Evolutionary conservation across 2,329 filamentous ascomycete species (phyloP), one percentile per base, ranked within the genome.

Genomic region (Neofusicoccum laricinum): DNA sequence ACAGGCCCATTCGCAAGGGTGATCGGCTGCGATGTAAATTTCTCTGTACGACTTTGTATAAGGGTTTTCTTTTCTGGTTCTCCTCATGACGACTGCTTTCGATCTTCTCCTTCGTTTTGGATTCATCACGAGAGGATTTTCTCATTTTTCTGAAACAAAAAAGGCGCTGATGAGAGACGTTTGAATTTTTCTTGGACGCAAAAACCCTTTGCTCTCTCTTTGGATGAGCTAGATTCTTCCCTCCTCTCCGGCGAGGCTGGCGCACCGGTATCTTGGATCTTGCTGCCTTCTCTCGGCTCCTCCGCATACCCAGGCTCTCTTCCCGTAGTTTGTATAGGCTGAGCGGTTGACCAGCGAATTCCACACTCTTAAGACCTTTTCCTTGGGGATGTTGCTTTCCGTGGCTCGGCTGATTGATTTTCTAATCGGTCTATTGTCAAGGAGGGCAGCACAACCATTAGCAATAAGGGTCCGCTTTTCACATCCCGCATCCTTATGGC

Each of bases 241-340:
- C 15, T 55, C 38, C 12, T 12, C 17, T 19, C 17, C 19, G 30
- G 25, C 15, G 40, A 32, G 25, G 11, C 21, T 43, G 55, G 55
- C 55, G 55, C 30, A 46, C 40, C 53, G 55, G 55, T 25, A 38
- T 12, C 7, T 38, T 59, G 53, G 30, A 48, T 58, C 34, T 8
- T 36, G 21, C 38, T 57, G 38, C 50, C 21, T 59, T 59, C 55
- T 59, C 55, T 59, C 41, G 55, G 55, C 46, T 59, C 19, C 41
- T 36, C 55, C 55, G 55, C 55, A 59, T 59, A 59, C 55, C 55
- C 41, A 46, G 30, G 40, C 55, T 59, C 41, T 46, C 25, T 46
- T n/a, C 36, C 36, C 15, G 36, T 59, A 59, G 55, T 46, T 59
- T 59, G 55, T 46, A 59, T 43, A 59, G 41, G 41, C 40, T 59